Conservation (phyloP, 2,329 filamentous ascomycete species). For the Fusarium tricinctum region DNA sequence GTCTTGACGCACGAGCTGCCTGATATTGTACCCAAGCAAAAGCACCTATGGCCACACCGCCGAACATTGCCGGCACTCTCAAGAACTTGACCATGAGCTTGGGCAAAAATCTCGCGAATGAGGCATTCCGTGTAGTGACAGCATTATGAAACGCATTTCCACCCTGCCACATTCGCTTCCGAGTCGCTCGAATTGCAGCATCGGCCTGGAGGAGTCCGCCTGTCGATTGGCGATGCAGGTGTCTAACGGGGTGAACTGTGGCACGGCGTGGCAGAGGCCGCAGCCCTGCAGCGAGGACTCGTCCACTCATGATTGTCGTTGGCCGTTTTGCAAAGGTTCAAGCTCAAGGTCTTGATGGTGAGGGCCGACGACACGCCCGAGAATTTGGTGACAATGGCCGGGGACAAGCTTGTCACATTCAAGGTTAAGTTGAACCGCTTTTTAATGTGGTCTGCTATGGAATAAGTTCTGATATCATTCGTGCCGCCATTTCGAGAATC, state of each 20-base stretch:
- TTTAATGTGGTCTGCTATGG: constrained; percentile 36
- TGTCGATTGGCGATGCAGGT: constrained; percentile 75
- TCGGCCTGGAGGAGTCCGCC: constrained; percentile 78
- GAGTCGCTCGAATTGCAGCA: constrained; percentile 70
- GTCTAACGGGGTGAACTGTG: constrained; percentile 68
- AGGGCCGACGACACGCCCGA: constrained; percentile 47
- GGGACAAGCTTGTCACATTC: constrained; percentile 41
- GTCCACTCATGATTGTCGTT: constrained; percentile 54
- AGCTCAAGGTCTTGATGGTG: constrained; percentile 36
- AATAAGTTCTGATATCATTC: constrained; percentile 44
- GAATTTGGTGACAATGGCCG: constrained; percentile 36
- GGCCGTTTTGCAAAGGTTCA: constrained; percentile 35
- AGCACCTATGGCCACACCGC: constrained; percentile 86
- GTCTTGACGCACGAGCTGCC: constrained; percentile 77
- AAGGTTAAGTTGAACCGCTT: constrained; percentile 29
- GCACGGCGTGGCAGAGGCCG: constrained; percentile 75
- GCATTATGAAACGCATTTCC: constrained; percentile 89
- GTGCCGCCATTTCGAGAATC: constrained; percentile 40
- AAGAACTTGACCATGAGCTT: constrained; percentile 92
- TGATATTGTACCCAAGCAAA: constrained; percentile 97
- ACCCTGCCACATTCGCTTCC: constrained; percentile 79
- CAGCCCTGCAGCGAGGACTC: constrained; percentile 76
- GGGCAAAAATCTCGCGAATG: constrained; percentile 78
- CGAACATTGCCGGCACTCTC: constrained; percentile 90
- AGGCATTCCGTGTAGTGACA: constrained; percentile 73